Conservation (phyloP, 139 green algal species). For the Yamagishiella unicocca region DNA sequence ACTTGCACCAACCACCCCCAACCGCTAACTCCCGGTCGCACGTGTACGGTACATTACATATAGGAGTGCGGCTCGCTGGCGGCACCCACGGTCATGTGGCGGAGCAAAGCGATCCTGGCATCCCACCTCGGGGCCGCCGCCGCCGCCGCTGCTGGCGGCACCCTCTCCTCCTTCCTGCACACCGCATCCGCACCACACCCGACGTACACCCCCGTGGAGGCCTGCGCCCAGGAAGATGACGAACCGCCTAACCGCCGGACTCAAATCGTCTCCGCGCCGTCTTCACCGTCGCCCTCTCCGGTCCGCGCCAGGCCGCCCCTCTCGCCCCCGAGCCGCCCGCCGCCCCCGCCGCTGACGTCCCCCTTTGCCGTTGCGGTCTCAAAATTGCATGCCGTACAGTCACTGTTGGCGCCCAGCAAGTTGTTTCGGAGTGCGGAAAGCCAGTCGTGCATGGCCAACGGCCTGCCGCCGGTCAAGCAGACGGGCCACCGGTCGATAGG, state of each 20-base stretch:
- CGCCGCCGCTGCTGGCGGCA: conserved; percentile 21
- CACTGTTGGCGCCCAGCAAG: conserved; percentile 25
- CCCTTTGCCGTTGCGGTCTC: background rate
- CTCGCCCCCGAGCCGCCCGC: background rate
- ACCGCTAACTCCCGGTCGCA: background rate
- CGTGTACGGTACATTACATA: too few relatives aligned
- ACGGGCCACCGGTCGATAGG: conserved; percentile 32
- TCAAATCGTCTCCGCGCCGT: background rate
- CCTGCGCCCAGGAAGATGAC: background rate
- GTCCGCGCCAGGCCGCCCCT: background rate
- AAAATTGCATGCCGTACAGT: conserved; percentile 16
- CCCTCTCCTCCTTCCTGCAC: conserved; percentile 9
- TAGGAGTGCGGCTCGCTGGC: background rate
- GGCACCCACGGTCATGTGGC: conserved; percentile 3
- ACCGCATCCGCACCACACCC: background rate
- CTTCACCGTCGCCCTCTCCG: background rate
- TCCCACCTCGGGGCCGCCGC: conserved; percentile 29
- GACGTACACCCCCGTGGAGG: conserved; percentile 19
- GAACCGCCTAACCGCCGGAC: background rate
- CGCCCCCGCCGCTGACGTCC: background rate
- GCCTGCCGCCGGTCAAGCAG: conserved; percentile 23
- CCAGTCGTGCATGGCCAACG: background rate
- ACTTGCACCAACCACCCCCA: background rate
- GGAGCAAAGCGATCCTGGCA: background rate
- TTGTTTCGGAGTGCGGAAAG: conserved; percentile 5